A percentile compares a stretch with the other conserved stretches of the same genome.
Conservation (phyloP, 805 yeast species). For the Teunomyces stri region DNA sequence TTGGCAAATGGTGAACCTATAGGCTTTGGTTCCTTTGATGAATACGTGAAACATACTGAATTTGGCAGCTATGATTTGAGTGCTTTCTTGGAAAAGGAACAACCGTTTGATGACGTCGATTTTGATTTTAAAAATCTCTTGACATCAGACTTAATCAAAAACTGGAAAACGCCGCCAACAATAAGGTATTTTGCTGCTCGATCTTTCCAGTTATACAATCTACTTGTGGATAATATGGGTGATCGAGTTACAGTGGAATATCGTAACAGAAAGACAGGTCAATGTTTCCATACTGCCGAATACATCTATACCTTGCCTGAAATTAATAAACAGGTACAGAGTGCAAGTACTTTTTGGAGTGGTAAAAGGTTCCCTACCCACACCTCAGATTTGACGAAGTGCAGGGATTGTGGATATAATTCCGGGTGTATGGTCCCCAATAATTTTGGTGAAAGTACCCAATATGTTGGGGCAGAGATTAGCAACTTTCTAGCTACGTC, state of each 20-base stretch:
- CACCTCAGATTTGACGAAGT: conserved; percentile 40
- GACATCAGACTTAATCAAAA: conserved; percentile 25
- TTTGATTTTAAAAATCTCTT: conserved; percentile 19
- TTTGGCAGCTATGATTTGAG: conserved; percentile 9
- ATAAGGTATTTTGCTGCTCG: conserved; percentile 55
- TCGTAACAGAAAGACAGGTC: conserved; percentile 33
- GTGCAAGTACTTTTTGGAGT: conserved; percentile 53
- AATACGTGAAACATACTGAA: conserved; percentile 9
- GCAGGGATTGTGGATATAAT: conserved; percentile 56
- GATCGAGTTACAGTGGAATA: conserved; percentile 52
- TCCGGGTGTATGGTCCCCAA: conserved; percentile 14
- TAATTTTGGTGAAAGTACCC: background rate
- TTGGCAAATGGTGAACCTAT: conserved; percentile 46
- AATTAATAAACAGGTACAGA: conserved; percentile 26
- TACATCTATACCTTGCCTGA: conserved; percentile 36
- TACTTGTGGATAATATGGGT: conserved; percentile 36
- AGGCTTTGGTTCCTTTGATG: conserved; percentile 43
- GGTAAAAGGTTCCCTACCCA: conserved; percentile 53
- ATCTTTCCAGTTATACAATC: conserved; percentile 43
- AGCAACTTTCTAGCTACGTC: background rate
- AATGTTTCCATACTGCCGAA: conserved; percentile 35
- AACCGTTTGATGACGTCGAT: conserved; percentile 6
- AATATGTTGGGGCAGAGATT: background rate
- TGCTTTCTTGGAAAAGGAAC: conserved; percentile 5
- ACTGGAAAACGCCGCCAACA: conserved; percentile 58